Base-by-base conservation (phyloP, 106 monocot species). In the Gastrodia elata region DNA sequence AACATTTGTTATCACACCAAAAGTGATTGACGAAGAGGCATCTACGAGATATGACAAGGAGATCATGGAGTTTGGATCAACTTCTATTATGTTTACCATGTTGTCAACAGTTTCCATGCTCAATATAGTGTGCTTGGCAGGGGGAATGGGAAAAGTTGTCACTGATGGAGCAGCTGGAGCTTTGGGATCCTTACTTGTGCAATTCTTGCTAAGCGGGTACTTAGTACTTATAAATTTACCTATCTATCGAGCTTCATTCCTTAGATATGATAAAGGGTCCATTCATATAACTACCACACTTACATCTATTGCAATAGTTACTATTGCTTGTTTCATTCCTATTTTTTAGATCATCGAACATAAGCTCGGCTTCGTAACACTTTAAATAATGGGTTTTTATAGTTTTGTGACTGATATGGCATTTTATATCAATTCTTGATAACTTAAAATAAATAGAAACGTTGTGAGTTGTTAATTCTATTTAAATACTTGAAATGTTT, bases 21-120 rank as follows among this genome's bases (percentile, higher is more conserved):
- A 90, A 78, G 87, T 87, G 18, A 72, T 72, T 13, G 79, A 80
- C 26, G 78, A 80, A n/a, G 87, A 80, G 28, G 78, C 74, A 22
- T 65, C 52, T 15, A 79, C 71, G 44, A 77, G 91, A 68, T 91
- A 91, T 49, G 81, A 83, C 68, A 38, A 81, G 9, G 91, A 87
- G 65, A 75, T 88, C 7, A 85, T 91, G 71, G 91, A 91, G 44
- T 91, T 91, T 28, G 91, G 87, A 1, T 64, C 77, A 1, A 67
- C 84, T 28, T 82, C 80, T 2, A 48, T 76, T 3, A 83, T 75
- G 83, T 81, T 83, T 44, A 77, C 58, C 2, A 68, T 94, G 6
- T 57, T 94, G 1, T 68, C 73, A 11, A 74, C 76, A 0, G 13
- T 90, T 16, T 87, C 85, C 18, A 67, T 93, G 73, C 69, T 90